Base-by-base conservation (phyloP, 2,329 filamentous ascomycete genomes). In the Sporothrix brasiliensis region DNA sequence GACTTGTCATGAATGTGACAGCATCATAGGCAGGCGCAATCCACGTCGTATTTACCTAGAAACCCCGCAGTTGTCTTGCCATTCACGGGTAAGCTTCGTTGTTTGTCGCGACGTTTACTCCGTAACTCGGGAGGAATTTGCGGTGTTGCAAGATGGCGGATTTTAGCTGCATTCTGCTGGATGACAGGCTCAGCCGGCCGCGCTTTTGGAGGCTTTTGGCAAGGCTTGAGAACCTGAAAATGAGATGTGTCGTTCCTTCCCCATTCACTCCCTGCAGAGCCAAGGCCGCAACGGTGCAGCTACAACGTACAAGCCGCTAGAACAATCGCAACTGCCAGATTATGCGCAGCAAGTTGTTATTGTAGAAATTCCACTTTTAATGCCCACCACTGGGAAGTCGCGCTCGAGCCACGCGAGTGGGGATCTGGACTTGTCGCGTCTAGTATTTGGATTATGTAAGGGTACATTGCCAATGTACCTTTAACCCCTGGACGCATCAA, bases 61-160 rank as follows among this genome's bases (percentile, higher is more conserved):
- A n/a, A 30, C 65, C 50, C 66, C 52, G 66, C 66, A 68, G 66
- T 49, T 58, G 21, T 21, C 21, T 58, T 58, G n/a, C 41, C 41
- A 21, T 54, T 13, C 30, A 5, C 30, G 30, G 49, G 24, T 41
- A 41, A 30, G 41, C 41, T 50, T 65, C 14, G 16, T 24, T 49
- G 21, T 41, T 10, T 53, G 4, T 4, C 24, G 34, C 30, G 41
- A 39, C 6, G 39, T 61, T 54, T 50, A 50, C 4, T 7, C 49
- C 16, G 52, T 14, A 30, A 16, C 27, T 14, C n/a, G 30, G 21
- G 30, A 54, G 41, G 44, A 49, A 24, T 49, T 65, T 50, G 24
- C 44, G 24, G 24, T 49, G 44, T 65, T 65, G 50, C 16, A 50
- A 49, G 44, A 34, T 65, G 61, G 44, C 44, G 13, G n/a, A 44